Base-by-base conservation (phyloP, 2,329 filamentous ascomycete species). In the Ramularia endophylla region DNA sequence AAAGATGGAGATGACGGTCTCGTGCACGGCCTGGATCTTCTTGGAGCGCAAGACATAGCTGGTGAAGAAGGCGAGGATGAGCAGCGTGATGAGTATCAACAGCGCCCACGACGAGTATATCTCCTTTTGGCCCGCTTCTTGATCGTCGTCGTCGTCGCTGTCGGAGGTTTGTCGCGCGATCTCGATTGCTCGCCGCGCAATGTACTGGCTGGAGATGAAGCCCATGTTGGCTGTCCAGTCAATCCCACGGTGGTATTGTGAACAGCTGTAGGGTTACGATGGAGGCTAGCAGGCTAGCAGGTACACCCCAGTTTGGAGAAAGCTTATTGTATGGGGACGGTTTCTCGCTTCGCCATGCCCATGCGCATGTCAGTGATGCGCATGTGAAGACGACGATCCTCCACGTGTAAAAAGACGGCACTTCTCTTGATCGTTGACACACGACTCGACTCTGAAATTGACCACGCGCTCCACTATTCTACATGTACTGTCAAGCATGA, bases 1-100 rank as follows among this genome's bases (percentile, higher is more conserved):
- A 70, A 98, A 97, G 63, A 98, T 98, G 47, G 90, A 97, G 48
- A 98, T 81, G 56, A 97, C 92, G 2, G 92, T 98, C 71, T 98
- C 92, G 66, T 98, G 92, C 40, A 98, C 84, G 19, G 92, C 92
- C 59, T 95, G 92, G 42, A 98, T 89, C 70, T 94, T 95, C 68
- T 87, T 89, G 69, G 92, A 87, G 67, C 97, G 90, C 47, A 98
- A 77, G 54, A 94, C 84, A 69, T 98, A 98, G 73, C 89, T 95
- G 32, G 88, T 94, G 66, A 97, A 94, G 57, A 98, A 86, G 48
- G 92, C 90, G 52, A 85, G 78, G 54, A 97, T 95, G 58, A 98
- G 81, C 56, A 98, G 80, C 70, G 87, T 78, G 57, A 98, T 95
- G 56, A 94, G 80, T 60, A 98, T 98, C 69, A 95, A 95, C 53